Base-by-base conservation (phyloP, 2,329 filamentous ascomycete species). In the Botrytis hyacinthi region DNA sequence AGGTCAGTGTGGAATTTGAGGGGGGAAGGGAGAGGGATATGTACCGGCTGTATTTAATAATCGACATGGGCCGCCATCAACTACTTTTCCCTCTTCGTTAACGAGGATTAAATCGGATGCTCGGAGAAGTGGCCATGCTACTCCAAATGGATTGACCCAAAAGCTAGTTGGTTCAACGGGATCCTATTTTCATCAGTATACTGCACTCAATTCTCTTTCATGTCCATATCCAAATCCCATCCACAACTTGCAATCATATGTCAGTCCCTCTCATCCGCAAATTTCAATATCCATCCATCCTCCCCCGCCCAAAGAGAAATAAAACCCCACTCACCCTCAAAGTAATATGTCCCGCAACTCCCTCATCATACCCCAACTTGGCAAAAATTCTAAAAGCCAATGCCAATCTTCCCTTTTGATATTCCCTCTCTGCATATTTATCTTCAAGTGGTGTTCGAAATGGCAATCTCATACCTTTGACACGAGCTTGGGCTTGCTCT, bases 31-130 rank as follows among this genome's bases (percentile, higher is more conserved):
- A 18, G 18, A 44, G 20, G 26, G 18, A 10, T 29, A 69, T 44
- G 12, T 78, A 80, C 78, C 79, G n/a, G 80, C 80, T 66, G 76
- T 77, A 44, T 81, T 81, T 2, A 81, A 69, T 6, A 80, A 73
- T 32, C 80, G 76, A 44, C 75, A 74, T 18, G 81, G 79, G 0
- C 90, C 90, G 5, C 90, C 90, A 18, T 88, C 90, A 46, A 93
- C 86, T 37, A 92, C 86, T 37, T 88, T 82, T 2, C 91, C 91
- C 0, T 86, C 80, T 69, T 88, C 84, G 77, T 91, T 85, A 1
- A 93, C 90, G 26, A 87, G 87, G 71, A 93, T 91, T n/a, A 93
- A 84, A 76, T 93, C 90, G 0, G 88, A 90, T 0, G 86, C 85
- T 73, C 88, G 90, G 61, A 92, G 87, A 2, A 80, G 73, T 14